These are phyloP conservation scores for Alternaria hordeiaustralica DNA, from an alignment of 2,329 filamentous ascomycete genomes.

Conservation along the genomic window DNA sequence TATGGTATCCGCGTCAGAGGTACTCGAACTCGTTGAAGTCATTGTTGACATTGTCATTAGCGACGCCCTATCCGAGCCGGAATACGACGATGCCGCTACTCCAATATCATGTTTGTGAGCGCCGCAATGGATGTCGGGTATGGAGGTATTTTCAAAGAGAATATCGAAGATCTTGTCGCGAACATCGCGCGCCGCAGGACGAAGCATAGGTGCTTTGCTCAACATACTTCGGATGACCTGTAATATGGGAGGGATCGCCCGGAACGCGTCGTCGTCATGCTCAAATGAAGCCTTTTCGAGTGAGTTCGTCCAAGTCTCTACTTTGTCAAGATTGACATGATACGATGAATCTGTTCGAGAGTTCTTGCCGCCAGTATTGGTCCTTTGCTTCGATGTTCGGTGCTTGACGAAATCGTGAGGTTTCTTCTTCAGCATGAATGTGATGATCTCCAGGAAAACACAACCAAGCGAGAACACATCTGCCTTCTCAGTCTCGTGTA, in stretches of 20 bases:
- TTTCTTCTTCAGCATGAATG: conserved; percentile 72
- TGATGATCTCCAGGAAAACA: conserved; percentile 74
- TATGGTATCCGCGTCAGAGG: conserved; percentile 41
- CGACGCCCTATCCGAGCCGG: conserved; percentile 38
- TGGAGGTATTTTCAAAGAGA: conserved; percentile 37
- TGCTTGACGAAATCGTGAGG: conserved; percentile 70
- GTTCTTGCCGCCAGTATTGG: conserved; percentile 50
- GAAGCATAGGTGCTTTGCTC: conserved; percentile 47
- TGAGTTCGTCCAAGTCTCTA: conserved; percentile 70
- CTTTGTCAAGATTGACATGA: conserved; percentile 72
- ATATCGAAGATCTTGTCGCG: conserved; percentile 47
- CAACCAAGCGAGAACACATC: conserved; percentile 78
- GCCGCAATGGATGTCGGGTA: conserved; percentile 45
- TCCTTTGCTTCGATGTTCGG: conserved; percentile 70
- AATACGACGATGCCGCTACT: conserved; percentile 28
- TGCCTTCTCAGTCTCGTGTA: conserved; percentile 54
- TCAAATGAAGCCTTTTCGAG: conserved; percentile 65
- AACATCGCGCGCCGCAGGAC: conserved; percentile 52
- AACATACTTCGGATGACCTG: conserved; percentile 53
- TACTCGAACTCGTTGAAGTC: conserved; percentile 30
- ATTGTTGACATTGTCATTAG: conserved; percentile 39
- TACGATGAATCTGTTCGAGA: conserved; percentile 73
- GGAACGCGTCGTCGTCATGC: conserved; percentile 46
- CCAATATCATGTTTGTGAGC: conserved; percentile 41
- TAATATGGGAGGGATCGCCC: conserved; percentile 51